Evolutionary conservation across 2,329 filamentous ascomycete species (phyloP).

Genomic region (Xylaria sp.): DNA sequence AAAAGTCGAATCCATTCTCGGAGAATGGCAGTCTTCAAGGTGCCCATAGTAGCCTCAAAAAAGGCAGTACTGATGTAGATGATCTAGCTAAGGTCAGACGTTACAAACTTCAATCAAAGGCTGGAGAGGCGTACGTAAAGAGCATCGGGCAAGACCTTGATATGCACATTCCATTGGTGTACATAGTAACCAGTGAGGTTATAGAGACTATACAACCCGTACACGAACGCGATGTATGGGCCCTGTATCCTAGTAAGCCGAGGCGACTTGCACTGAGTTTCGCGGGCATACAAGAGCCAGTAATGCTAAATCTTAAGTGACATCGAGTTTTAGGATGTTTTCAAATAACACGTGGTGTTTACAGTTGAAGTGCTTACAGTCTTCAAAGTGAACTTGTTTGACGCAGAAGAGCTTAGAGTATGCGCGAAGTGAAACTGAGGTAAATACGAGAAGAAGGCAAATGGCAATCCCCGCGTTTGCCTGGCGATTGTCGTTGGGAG

Average conservation of each 20-base stretch:
- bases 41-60: slow-evolving; percentile 16
- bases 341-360: not conserved
- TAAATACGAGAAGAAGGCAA: slow-evolving; percentile 8
- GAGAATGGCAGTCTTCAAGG: slow-evolving; percentile 41
- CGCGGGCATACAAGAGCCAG: slow-evolving; percentile 4
- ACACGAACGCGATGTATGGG: slow-evolving; percentile 12
- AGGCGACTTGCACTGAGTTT: not conserved
- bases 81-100: slow-evolving; percentile 5
- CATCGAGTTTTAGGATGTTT: not conserved
- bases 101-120: not conserved
- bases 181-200: slow-evolving; percentile 14
- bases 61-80: slow-evolving; percentile 22
- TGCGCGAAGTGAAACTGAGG: slow-evolving; percentile 5
- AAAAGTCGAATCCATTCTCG: slow-evolving; percentile 55
- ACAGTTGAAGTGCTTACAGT: slow-evolving; percentile 2
- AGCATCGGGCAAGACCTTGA: slow-evolving; percentile 9
- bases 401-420: slow-evolving; percentile 13
- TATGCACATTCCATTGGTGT: slow-evolving; percentile 16
- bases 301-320: slow-evolving; percentile 7
- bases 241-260: slow-evolving; percentile 2
- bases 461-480: slow-evolving; percentile 13
- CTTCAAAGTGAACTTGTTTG: slow-evolving; percentile 6
- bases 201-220: slow-evolving; percentile 1
- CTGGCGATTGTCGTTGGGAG: slow-evolving; percentile 10
- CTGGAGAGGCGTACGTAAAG: slow-evolving; percentile 1